phyloP scores from a whole-genome alignment of 116 monocot genomes.

The Thalassia testudinum region DNA sequence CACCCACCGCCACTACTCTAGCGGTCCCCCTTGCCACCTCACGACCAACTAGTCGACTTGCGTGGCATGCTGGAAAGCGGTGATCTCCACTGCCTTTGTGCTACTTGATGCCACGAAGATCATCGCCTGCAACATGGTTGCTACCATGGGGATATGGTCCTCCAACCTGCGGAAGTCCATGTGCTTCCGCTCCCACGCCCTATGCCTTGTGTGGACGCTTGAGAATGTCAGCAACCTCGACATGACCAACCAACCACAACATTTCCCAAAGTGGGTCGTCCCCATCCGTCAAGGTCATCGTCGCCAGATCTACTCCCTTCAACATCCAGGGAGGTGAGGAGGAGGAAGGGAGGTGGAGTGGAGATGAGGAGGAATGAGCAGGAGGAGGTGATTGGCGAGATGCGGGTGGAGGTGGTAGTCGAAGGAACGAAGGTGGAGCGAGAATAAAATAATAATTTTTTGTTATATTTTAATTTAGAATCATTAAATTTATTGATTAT shows the following conservation, averaged over 20 bases:
- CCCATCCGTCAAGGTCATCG: conserved; percentile 13
- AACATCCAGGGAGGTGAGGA: conserved; percentile 26
- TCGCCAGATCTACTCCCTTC: conserved; percentile 20
- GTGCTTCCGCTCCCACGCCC: conserved; percentile 38
- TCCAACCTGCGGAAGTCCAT: conserved; percentile 12
- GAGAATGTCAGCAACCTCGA: conserved; percentile 58
- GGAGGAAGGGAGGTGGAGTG: neutral
- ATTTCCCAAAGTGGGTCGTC: neutral
- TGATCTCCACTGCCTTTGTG: conserved; percentile 19
- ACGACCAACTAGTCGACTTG: conserved; percentile 13
- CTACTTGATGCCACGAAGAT: conserved; percentile 38
- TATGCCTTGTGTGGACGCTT: conserved; percentile 52
- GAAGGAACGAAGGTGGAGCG: no score
- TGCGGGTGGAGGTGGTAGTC: no score
- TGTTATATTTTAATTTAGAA: no score
- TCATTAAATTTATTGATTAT: no score
- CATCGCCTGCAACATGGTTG: conserved; percentile 67
- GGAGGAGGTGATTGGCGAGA: conserved; percentile 1
- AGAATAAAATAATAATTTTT: no score
- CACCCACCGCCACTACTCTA: conserved; percentile 15
- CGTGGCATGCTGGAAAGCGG: conserved; percentile 36
- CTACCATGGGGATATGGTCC: conserved; percentile 56
- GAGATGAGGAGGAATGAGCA: neutral
- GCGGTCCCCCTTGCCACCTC: conserved; percentile 2
- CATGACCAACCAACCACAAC: conserved; percentile 5